Base-by-base conservation (phyloP, 2,329 filamentous ascomycete species). In the Sclerotinia borealis region DNA sequence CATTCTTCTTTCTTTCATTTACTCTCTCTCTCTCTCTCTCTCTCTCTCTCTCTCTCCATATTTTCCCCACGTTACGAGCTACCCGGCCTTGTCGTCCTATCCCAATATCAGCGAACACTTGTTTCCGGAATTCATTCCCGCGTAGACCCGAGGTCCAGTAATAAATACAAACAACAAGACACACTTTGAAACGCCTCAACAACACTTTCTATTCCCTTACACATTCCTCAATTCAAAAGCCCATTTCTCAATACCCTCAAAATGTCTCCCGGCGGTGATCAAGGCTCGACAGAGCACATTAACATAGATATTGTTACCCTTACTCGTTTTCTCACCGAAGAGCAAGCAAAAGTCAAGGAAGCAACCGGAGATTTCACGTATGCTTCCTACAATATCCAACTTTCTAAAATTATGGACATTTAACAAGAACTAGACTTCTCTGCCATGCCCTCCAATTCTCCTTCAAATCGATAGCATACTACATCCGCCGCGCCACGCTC, bases 391-490 rank as follows among this genome's bases (percentile, higher is more conserved):
- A 11, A 9, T 2, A 37, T 43, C 13, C 3, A 34, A 31, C 34
- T 13, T 61, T 29, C 37, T 10, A 11, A 34, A 22, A 2, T 43
- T 29, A 29, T 25, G 29, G 13, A 31, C 22, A 48, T 49, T 65
- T 68, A 63, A 69, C 61, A 63, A 22, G 4, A 37, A 45, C 59
- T 73, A 97, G 93, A 73, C 85, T 99, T 60, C 86, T 99, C 65
- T 97, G 92, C 83, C 95, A 99, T 77, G 93, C 95, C 65, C 90
- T 99, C 65, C 95, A 98, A 79, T 99, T 98, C 83, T 93, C 95
- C 69, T 99, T 99, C 89, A 99, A 99, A 83, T 96, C 92, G 70
- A 99, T 99, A 77, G 92, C 95, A 72, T 96, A 98, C 84, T 99
- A 97, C 83, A 99, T 99, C 78, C 93, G 93, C 73, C 89, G 95